These are phyloP conservation scores for Cymbidium sinense DNA, from an alignment of 106 monocot species.

Conservation along the genomic window DNA sequence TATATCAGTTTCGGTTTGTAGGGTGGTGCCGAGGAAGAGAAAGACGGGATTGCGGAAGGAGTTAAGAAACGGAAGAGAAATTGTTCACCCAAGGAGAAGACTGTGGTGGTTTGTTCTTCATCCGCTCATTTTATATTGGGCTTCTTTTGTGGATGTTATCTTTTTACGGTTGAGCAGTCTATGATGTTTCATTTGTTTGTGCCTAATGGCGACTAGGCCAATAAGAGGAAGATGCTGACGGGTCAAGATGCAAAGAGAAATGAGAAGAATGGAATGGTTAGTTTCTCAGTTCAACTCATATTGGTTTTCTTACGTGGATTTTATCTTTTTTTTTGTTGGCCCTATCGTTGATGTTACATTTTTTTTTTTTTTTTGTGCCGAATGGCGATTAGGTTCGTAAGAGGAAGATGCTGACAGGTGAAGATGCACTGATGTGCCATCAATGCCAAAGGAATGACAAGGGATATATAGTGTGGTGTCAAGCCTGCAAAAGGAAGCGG, in stretches of 20 bases:
- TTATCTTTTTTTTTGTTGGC: not conserved
- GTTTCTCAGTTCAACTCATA: not conserved
- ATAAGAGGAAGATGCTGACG: slow-evolving; percentile 1
- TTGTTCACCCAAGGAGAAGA: not conserved
- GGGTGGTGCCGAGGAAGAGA: too few species aligned
- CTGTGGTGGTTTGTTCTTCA: not conserved
- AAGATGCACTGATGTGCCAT: slow-evolving; percentile 28
- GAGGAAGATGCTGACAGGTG: slow-evolving; percentile 6
- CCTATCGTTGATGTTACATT: not conserved
- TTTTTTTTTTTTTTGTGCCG: not conserved
- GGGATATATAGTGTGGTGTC: slow-evolving; percentile 13
- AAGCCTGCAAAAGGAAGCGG: slow-evolving; percentile 18
- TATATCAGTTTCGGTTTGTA: too few species aligned
- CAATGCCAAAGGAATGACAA: slow-evolving; percentile 34
- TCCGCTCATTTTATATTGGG: not conserved
- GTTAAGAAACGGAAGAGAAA: slow-evolving; percentile 8
- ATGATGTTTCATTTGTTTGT: not conserved
- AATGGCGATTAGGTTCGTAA: not conserved
- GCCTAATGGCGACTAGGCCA: not conserved
- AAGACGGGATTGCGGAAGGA: not conserved
- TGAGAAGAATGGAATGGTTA: not conserved
- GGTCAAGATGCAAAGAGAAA: slow-evolving; percentile 3
- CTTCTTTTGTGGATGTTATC: not conserved
- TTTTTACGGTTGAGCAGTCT: not conserved
- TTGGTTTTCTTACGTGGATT: not conserved